Base-by-base conservation (phyloP, 2,329 filamentous ascomycete genomes). In the Metarhizium robertsii region DNA sequence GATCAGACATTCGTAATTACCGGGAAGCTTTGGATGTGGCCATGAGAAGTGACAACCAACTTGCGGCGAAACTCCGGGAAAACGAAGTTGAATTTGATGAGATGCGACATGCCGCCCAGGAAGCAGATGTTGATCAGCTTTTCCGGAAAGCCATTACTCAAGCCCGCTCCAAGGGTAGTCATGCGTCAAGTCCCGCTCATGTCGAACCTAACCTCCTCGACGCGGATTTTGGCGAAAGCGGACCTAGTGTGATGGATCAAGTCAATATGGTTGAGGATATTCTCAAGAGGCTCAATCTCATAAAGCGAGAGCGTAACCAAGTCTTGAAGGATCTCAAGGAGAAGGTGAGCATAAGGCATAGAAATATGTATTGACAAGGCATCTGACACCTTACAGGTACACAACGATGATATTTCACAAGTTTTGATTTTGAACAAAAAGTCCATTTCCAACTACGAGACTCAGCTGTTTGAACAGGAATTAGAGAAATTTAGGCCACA, bases 401-500 rank as follows among this genome's bases (percentile, higher is more conserved):
- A 95, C 72, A 90, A 88, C 61, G 95, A 99, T 66, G 95, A 99
- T 65, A 99, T 99, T 60, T 96, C 92, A 5, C 94, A 96, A 66
- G 92, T 97, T 13, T 78, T 99, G 58, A 99, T 99, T 55, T 76
- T 99, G 57, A 99, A 99, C 78, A 97, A 97, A 69, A 99, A 97
- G 72, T 87, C 90, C 2, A 92, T 97, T 65, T 81, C 90, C 20
- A 95, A 90, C 65, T 92, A 94, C 65, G 94, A 99, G 69, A 86
- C 79, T 13, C 90, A 96, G 65, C 80, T 99, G 2, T 99, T 99
- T 73, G 88, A 96, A 68, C 85, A 90, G 16, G 94, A 99, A 70
- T 79, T 99, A n/a, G 92, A 97, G 71, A 99, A 99, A 70, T 99
- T 96, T 73, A 79, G 91, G 46, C 88, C 91, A 32, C 90, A 96